phyloP scores from a whole-genome alignment of 225 moss, liverwort and hornwort genomes.

The Lunularia cruciata region DNA sequence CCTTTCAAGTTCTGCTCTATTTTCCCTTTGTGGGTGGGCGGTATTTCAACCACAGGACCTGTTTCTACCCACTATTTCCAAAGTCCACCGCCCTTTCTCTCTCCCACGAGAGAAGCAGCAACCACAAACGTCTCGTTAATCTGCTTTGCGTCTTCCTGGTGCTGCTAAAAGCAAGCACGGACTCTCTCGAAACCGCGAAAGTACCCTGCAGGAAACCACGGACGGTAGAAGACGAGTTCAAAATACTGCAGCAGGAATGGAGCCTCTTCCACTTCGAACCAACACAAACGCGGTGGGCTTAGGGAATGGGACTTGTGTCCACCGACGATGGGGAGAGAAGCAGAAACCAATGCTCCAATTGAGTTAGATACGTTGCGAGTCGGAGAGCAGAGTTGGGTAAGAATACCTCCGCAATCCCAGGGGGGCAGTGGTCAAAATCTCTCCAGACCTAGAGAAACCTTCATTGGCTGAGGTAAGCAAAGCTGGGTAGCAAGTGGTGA shows the following conservation, averaged over 20 bases:
- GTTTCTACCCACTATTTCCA: not conserved
- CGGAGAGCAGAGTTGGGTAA: not conserved
- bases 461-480: no score
- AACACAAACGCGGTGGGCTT: not conserved
- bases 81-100: no score
- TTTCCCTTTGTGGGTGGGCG: not conserved
- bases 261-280: not conserved
- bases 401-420: conserved; percentile 3
- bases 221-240: not conserved
- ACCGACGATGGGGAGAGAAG: not conserved
- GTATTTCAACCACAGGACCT: not conserved
- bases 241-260: not conserved
- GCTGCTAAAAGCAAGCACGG: not conserved
- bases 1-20: not conserved
- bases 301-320: not conserved
- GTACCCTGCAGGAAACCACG: conserved; percentile 5
- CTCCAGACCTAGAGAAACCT: no score
- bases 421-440: not conserved
- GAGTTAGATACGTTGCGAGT: not conserved
- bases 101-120: not conserved
- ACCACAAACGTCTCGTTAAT: no score
- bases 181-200: no score
- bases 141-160: no score
- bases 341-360: not conserved
- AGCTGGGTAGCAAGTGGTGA: no score